phyloP scores from a whole-genome alignment of 2,329 filamentous ascomycete species.

The Pochonia chlamydosporia region DNA sequence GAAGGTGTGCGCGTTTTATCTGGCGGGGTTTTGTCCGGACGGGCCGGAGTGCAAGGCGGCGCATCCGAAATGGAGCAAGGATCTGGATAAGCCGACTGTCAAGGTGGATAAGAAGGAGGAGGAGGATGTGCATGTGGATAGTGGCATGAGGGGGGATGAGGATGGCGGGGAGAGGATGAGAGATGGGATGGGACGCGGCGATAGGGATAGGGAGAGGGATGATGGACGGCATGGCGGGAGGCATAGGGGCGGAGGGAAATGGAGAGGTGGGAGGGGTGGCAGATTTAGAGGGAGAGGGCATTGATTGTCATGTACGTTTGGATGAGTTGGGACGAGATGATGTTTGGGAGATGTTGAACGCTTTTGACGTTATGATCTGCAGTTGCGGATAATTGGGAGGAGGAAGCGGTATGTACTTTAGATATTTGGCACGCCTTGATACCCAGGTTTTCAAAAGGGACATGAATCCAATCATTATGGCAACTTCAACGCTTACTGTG shows the following conservation, averaged over 20 bases:
- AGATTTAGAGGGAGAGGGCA: constrained; percentile 23
- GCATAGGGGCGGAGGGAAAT: constrained; percentile 25
- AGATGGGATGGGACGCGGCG: constrained; percentile 27
- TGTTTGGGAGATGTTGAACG: background rate
- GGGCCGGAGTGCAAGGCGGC: constrained; percentile 70
- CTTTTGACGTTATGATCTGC: no score
- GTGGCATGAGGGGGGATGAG: constrained; percentile 24
- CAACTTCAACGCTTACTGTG: no score
- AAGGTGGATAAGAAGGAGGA: constrained; percentile 61
- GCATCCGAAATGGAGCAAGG: constrained; percentile 75
- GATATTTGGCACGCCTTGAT: no score
- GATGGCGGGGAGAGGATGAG: constrained; percentile 18
- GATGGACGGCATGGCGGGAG: background rate
- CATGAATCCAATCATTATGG: no score
- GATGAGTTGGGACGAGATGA: background rate
- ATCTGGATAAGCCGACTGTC: constrained; percentile 69
- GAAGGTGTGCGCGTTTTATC: constrained; percentile 75
- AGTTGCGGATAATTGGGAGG: no score
- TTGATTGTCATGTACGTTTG: background rate
- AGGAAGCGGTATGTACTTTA: no score
- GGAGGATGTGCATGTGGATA: constrained; percentile 23
- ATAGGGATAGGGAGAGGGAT: constrained; percentile 22
- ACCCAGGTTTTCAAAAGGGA: no score
- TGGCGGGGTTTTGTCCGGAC: constrained; percentile 92
- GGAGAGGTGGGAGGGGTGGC: constrained; percentile 28